phyloP scores from a whole-genome alignment of 2,329 filamentous ascomycete species.

The Fusarium austroafricanum region DNA sequence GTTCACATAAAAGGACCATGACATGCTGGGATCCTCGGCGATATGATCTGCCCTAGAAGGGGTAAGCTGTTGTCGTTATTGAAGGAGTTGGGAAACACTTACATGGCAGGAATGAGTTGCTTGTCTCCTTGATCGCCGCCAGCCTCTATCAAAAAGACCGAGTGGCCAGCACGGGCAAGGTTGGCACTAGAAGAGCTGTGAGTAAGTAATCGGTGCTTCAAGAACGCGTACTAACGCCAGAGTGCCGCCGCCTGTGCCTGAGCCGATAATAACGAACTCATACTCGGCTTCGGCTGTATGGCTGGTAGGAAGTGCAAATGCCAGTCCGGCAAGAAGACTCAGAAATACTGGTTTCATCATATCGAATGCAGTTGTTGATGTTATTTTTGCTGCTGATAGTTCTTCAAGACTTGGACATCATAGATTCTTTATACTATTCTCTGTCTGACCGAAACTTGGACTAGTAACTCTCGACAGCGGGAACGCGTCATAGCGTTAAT shows the following conservation, averaged over 20 bases:
- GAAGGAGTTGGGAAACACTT: not conserved
- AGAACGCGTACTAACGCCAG: constrained; percentile 52
- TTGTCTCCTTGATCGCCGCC: constrained; percentile 62
- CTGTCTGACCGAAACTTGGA: too few species aligned
- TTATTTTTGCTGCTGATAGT: rapidly evolving
- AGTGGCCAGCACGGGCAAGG: constrained; percentile 65
- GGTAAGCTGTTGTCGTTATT: not conserved
- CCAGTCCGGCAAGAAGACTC: not conserved
- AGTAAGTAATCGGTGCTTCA: rapidly evolving
- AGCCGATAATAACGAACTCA: constrained; percentile 70
- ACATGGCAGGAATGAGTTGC: constrained; percentile 8
- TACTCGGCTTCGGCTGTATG: constrained; percentile 48
- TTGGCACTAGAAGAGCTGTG: constrained; percentile 49
- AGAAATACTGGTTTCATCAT: not conserved
- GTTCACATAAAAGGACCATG: constrained; percentile 71
- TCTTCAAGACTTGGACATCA: rapidly evolving
- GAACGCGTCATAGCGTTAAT: too few species aligned
- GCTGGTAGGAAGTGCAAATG: not conserved
- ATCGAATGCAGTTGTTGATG: rapidly evolving
- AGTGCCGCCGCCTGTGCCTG: constrained; percentile 65
- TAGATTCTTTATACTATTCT: not conserved
- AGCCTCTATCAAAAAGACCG: constrained; percentile 67
- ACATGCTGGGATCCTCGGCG: constrained; percentile 32
- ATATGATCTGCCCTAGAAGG: constrained; percentile 7
- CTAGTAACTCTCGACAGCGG: too few species aligned